Evolutionary conservation across 495 filamentous ascomycete species (phyloP), one percentile per base, ranked within the genome.

Genomic region (Neurospora intermedia): DNA sequence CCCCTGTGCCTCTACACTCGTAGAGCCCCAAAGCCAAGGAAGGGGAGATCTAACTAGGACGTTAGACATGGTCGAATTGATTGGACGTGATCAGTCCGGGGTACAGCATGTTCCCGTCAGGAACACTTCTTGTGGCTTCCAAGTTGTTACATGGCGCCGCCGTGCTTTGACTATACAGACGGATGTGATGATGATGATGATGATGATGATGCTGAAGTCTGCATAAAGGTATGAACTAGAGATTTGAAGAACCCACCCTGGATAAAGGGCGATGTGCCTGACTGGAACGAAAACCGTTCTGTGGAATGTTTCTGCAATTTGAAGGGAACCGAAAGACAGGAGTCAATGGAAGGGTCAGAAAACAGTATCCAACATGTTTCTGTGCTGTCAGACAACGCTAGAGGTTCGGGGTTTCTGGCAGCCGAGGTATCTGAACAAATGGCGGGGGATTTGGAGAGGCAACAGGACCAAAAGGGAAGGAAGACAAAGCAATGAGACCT

Each of bases 401-500:
- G 27, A 31, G 54, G 23, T 62, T 62, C 54, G 54, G 48, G 13
- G 54, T 66, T 66, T 35, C 6, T 35, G 23, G 27, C 54, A 62
- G 35, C 54, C 54, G 54, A 62, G 54, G 54, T 62, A 45, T 10
- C 70, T 69, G 35, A 40, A 4, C 71, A 10, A 40, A 40, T 39
- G 41, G 70, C 48, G 69, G 40, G 70, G 43, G 10, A 41, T 42
- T 40, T 59, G 48, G 11, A 10, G 41, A n/a, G 42, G 45, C 72
- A 74, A 66, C 45, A 11, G 20, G 39, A 74, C 41, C n/a, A 69
- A 69, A 73, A 70, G 20, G 48, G 43, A 69, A 70, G 42, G 66
- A 41, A 66, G 35, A 35, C 13, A 62, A 66, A 66, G 27, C 48
- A 59, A 4, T 38, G 35, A 38, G 20, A 59, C 48, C 48, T 66